Evolutionary conservation across 2,329 filamentous ascomycete genomes (phyloP), one percentile per base, ranked within the genome.

Genomic region (Beauveria caledonica): DNA sequence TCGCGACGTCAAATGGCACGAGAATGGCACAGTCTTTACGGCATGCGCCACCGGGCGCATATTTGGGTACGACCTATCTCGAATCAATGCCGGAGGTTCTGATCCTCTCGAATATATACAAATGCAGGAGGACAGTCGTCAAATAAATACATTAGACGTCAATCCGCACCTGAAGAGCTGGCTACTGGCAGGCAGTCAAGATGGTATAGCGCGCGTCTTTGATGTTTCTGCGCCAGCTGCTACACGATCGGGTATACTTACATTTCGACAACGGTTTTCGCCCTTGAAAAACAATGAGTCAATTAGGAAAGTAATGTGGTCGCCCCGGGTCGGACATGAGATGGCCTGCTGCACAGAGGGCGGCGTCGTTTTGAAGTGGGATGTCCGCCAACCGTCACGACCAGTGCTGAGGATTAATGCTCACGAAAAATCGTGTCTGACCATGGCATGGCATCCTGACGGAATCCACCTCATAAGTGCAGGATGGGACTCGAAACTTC

Each of bases 381-480:
- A 87, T 68, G 77, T 85, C 5, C 77, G 84, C 7, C 83, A 83
- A 65, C 66, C 78, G 6, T 72, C 70, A 17, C 76, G 77, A 10
- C 84, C 84, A 1, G 66, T 85, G 13, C 68, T 87, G 53, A 79
- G 81, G 64, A 82, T 87, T 65, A 81, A 82, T 33, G 85, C 82
- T 0, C 85, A 87, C 66, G 81, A 85, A 60, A 84, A 81, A 63
- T 76, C 81, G 0, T 84, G 83, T 66, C 77, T 80, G 2, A 78
- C 83, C 0, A 82, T 87, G 48, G 79, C 83, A 3, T 89, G 86
- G 86, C 86, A 89, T 64, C 82, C 84, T 0, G 86, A 88, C 67
- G 86, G 86, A 15, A 77, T 80, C n/a, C 84, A 88, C 65, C 72
- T 88, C 11, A 78, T 86, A 53, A 88, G 84, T 63, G 84, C 80